Evolutionary conservation across 1,139 yeast species (phyloP), one percentile per base, ranked within the genome.

Genomic region (Taiozyma sp.): DNA sequence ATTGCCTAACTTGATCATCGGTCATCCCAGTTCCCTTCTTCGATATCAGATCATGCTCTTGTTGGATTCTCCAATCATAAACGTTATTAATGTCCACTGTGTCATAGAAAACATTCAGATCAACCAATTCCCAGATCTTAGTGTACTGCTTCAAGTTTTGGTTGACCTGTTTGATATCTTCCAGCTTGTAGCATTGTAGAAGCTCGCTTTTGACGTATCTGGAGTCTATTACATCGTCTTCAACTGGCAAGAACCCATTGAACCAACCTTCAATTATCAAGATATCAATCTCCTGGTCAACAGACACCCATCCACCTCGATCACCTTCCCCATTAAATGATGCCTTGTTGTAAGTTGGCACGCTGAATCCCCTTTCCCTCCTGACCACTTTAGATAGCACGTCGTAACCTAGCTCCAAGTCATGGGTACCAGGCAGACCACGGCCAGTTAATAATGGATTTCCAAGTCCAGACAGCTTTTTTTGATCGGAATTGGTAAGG

Each of bases 351-450:
- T 90, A 93, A 8, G 69, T 60, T 1, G 98, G 98, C 8, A 88
- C 73, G 6, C 55, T 52, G 8, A 80, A 65, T 2, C 70, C 66
- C 4, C 54, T 45, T 8, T 65, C 59, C 27, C 57, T 55, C 42
- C 55, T 54, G 22, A 56, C 51, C 19, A 76, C 50, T 10, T 59
- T 57, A 2, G 62, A 58, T 3, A 74, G 60, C 8, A 66, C 55
- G 7, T 59, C 56, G 38, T 64, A 64, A 36, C 66, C 54, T 43
- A 70, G 61, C 1, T 59, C 61, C 42, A 87, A 61, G 63, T 93
- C 98, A 65, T 93, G 99, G 0, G 99, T 92, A 0, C 98, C 98
- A 0, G 98, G 98, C 32, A 89, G 74, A 0, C 99, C 99, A 44
- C 98, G 71, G 4, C 96, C 96, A 56, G 77, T 80, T 29, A 88